Evolutionary conservation across 495 filamentous ascomycete genomes (phyloP).

Genomic region (Tuber microsphaerosporum): DNA sequence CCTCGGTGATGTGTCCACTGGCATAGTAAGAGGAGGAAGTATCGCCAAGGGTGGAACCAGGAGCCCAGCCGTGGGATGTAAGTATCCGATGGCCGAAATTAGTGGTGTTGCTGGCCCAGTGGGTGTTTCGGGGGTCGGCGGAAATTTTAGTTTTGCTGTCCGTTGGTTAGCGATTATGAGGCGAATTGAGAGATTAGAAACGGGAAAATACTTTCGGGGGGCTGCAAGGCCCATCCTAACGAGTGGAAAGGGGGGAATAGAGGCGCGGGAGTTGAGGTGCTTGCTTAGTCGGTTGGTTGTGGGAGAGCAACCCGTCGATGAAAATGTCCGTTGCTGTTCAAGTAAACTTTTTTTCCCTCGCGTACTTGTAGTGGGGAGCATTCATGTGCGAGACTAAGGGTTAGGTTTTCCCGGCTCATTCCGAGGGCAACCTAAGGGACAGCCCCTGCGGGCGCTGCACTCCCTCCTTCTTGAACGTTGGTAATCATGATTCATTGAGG

Average conservation of each 20-base stretch:
- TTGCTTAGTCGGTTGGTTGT: neutral
- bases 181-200: neutral
- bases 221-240: slow-evolving; percentile 65
- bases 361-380: neutral
- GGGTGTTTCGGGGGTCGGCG: slow-evolving; percentile 85
- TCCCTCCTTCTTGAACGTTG: too few species aligned
- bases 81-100: slow-evolving; percentile 83
- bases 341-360: neutral
- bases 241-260: neutral
- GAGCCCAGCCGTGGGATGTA: slow-evolving; percentile 79
- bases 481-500: too few species aligned
- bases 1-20: slow-evolving; percentile 63
- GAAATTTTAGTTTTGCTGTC: slow-evolving; percentile 72
- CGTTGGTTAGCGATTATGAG: neutral
- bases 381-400: neutral
- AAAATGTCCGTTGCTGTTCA: neutral
- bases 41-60: slow-evolving; percentile 70
- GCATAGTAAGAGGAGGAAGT: slow-evolving; percentile 58
- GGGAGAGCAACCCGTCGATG: neutral
- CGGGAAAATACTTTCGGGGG: slow-evolving; percentile 56
- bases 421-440: neutral
- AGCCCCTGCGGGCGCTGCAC: too few species aligned
- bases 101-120: slow-evolving; percentile 73
- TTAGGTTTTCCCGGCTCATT: neutral
- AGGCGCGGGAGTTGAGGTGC: neutral